phyloP scores from a whole-genome alignment of 352 stramenopile genomes.

The Peronospora destructor region DNA sequence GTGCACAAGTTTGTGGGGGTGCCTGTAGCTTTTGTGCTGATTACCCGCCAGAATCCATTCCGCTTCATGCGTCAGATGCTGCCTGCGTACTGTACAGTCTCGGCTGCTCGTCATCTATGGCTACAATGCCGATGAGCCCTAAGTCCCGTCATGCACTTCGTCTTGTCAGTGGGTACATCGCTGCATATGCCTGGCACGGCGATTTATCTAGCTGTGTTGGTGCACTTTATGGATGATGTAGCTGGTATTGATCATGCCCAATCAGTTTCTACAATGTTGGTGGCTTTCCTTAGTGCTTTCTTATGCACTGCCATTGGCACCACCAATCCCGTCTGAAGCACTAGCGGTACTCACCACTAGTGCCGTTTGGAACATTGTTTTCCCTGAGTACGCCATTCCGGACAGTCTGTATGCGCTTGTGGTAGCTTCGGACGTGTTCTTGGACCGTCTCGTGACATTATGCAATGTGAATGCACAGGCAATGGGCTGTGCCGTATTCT shows the following conservation, averaged over 20 bases:
- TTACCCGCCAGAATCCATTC: conserved; percentile 65
- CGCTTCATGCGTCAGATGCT: conserved; percentile 61
- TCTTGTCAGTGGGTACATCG: conserved; percentile 57
- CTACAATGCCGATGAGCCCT: conserved; percentile 57
- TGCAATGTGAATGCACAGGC: conserved; percentile 73
- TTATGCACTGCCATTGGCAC: conserved; percentile 52
- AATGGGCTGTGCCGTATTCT: conserved; percentile 68
- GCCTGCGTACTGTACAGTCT: conserved; percentile 63
- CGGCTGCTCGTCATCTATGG: conserved; percentile 72
- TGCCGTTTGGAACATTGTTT: conserved; percentile 68
- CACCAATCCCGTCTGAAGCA: conserved; percentile 49
- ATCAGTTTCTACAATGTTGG: conserved; percentile 29
- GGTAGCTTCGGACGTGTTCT: conserved; percentile 56
- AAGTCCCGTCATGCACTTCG: conserved; percentile 60
- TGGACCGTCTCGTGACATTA: conserved; percentile 67
- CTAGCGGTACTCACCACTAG: conserved; percentile 57
- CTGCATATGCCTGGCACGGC: conserved; percentile 74
- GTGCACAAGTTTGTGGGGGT: conserved; percentile 64
- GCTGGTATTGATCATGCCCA: conserved; percentile 36
- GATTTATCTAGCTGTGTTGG: conserved; percentile 66
- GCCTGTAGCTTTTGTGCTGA: conserved; percentile 46
- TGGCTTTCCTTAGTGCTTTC: conserved; percentile 53
- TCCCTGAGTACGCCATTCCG: conserved; percentile 45
- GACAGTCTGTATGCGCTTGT: conserved; percentile 56
- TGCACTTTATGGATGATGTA: conserved; percentile 67